These are phyloP conservation scores for Miscanthus sacchariflorus DNA, from an alignment of 202 grass and related monocot genomes.

Conservation along the genomic window DNA sequence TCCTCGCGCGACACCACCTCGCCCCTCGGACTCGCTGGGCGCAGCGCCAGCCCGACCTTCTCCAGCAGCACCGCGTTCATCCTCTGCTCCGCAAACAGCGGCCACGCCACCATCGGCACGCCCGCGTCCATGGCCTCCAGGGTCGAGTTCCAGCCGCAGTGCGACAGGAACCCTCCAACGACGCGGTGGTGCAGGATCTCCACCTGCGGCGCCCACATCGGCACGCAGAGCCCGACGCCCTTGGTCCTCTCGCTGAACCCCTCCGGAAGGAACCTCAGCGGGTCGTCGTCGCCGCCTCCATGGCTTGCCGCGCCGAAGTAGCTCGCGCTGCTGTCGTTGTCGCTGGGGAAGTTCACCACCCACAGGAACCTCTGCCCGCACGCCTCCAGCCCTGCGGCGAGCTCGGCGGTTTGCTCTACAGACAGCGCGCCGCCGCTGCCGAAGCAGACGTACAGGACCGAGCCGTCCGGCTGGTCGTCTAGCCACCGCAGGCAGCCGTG, in stretches of 20 bases:
- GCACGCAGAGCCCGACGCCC: slow-evolving; percentile 30
- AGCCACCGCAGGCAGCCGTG: slow-evolving; percentile 59
- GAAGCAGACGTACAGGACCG: slow-evolving; percentile 60
- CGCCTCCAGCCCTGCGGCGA: slow-evolving; percentile 58
- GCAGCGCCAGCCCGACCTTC: slow-evolving; percentile 5
- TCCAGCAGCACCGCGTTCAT: slow-evolving; percentile 48
- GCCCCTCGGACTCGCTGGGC: neutral
- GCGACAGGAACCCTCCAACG: slow-evolving; percentile 61
- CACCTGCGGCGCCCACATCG: slow-evolving; percentile 58
- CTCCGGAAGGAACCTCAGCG: slow-evolving; percentile 28
- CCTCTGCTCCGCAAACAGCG: slow-evolving; percentile 38
- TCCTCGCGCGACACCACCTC: slow-evolving; percentile 29
- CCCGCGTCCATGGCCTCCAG: slow-evolving; percentile 49
- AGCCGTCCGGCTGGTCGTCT: slow-evolving; percentile 56
- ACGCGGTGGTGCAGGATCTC: slow-evolving; percentile 50
- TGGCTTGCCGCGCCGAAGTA: slow-evolving; percentile 3
- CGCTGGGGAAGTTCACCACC: slow-evolving; percentile 54
- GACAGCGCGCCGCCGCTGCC: slow-evolving; percentile 67
- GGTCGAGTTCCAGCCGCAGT: slow-evolving; percentile 84
- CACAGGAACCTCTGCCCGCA: slow-evolving; percentile 68
- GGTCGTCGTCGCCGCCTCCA: neutral
- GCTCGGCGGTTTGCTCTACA: slow-evolving; percentile 48
- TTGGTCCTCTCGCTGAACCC: slow-evolving; percentile 57
- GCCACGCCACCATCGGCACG: slow-evolving; percentile 38
- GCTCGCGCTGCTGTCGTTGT: slow-evolving; percentile 34